Base-by-base conservation (phyloP, 2,329 filamentous ascomycete species). In the Scedosporium boydii region DNA sequence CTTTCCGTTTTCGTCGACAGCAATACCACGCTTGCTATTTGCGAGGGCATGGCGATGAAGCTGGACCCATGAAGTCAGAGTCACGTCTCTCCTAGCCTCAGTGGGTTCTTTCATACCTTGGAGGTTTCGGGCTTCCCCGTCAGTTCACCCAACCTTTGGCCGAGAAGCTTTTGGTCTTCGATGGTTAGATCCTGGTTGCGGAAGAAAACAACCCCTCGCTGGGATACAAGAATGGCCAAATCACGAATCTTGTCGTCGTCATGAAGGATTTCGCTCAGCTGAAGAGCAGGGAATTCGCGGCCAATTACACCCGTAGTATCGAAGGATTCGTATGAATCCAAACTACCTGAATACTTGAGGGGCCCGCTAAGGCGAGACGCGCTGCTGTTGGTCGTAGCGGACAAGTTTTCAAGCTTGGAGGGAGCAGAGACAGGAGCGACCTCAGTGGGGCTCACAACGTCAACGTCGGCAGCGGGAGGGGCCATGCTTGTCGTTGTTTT, bases 161-260 rank as follows among this genome's bases (percentile, higher is more conserved):
- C 82, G 0, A 90, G 77, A 60, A 85, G 75, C 73, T 90, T 90
- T 68, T 88, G 86, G 2, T 87, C 77, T 1, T 85, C 83, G 68
- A 87, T 81, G 66, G 78, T 80, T 42, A 89, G 73, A 46, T 77
- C 76, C 66, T 90, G 87, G 38, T 82, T 80, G 23, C 86, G 82
- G 74, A 90, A 88, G 75, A 89, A 88, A 34, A 89, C 85, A 2
- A 90, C 87, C 10, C 87, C 87, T 0, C 87, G 82, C 64, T 84
- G 82, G 1, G 87, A 89, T 66, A 90, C 86, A 87, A 23, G 62
- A 51, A 72, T 69, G 59, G 70, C 72, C 3, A 74, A 65, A 58
- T 74, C 72, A 10, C 70, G 67, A 21, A 73, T 66, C 65, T 71
- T 70, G 23, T 56, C 61, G 65, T 72, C 70, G 53, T 73, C 70